These are phyloP conservation scores for Mycosphaerella sp. DNA, from an alignment of 2,329 filamentous ascomycete genomes.

Conservation along the genomic window DNA sequence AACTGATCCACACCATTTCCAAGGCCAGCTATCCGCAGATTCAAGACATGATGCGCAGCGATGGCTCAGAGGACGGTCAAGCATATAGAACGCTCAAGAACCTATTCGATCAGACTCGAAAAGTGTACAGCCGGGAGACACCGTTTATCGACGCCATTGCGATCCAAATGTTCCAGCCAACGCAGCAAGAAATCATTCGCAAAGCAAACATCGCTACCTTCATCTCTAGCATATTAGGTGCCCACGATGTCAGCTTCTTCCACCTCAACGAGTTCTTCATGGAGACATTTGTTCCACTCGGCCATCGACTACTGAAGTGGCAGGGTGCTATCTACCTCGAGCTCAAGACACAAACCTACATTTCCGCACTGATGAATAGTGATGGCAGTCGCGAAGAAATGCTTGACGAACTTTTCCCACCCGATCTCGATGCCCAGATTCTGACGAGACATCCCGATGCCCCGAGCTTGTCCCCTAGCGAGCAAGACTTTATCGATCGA, in stretches of 20 bases:
- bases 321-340: conserved; percentile 58
- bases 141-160: conserved; percentile 45
- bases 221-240: conserved; percentile 56
- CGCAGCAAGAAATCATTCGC: conserved; percentile 54
- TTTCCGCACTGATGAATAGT: conserved; percentile 54
- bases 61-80: conserved; percentile 42
- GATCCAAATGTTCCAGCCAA: conserved; percentile 34
- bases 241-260: conserved; percentile 57
- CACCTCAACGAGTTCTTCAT: conserved; percentile 59
- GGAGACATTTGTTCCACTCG: conserved; percentile 57
- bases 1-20: conserved; percentile 53
- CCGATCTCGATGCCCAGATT: conserved; percentile 50
- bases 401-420: conserved; percentile 55
- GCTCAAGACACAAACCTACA: conserved; percentile 62
- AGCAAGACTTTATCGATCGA: conserved; percentile 54
- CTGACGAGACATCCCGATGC: conserved; percentile 50
- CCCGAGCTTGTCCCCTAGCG: conserved; percentile 49
- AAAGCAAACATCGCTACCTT: conserved; percentile 62
- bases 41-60: conserved; percentile 49
- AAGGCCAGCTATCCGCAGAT: conserved; percentile 53
- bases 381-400: conserved; percentile 52
- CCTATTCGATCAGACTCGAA: conserved; percentile 58
- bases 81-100: conserved; percentile 58
- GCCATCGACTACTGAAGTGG: conserved; percentile 52
- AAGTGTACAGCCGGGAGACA: conserved; percentile 52